These are phyloP conservation scores for Floccularia luteovirens DNA, from an alignment of 768 basidiomycete species.

Conservation along the genomic window DNA sequence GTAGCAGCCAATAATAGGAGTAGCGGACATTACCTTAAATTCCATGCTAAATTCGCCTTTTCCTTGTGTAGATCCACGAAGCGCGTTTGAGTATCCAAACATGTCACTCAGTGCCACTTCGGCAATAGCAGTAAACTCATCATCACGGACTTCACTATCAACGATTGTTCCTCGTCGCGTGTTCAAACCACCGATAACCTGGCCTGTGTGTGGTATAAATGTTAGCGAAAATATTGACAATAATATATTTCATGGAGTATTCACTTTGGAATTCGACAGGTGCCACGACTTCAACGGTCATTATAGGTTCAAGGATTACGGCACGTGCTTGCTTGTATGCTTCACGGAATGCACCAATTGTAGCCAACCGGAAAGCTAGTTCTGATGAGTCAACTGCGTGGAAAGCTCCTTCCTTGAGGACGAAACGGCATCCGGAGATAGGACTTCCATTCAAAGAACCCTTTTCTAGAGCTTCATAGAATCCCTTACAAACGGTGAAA, in stretches of 20 bases:
- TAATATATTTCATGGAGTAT: neutral
- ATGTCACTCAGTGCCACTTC: conserved; percentile 97
- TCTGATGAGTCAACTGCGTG: conserved; percentile 97
- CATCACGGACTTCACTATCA: conserved; percentile 94
- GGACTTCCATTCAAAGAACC: conserved; percentile 85
- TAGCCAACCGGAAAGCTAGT: conserved; percentile 86
- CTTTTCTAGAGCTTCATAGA: conserved; percentile 90
- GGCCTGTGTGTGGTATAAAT: conserved; percentile 30
- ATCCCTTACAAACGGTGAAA: conserved; percentile 59
- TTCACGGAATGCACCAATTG: conserved; percentile 90
- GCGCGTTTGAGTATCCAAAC: conserved; percentile 94
- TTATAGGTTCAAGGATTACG: conserved; percentile 93
- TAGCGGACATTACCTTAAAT: conserved; percentile 50
- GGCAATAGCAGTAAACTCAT: conserved; percentile 88
- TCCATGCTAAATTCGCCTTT: conserved; percentile 88
- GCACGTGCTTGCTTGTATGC: conserved; percentile 70
- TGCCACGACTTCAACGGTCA: conserved; percentile 96
- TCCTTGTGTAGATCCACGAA: conserved; percentile 93
- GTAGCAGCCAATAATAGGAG: conserved; percentile 2
- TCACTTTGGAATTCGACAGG: conserved; percentile 91
- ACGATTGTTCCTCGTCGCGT: conserved; percentile 88
- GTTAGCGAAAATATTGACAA: neutral
- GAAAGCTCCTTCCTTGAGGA: conserved; percentile 86
- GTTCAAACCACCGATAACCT: conserved; percentile 92
- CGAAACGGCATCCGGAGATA: conserved; percentile 78